Evolutionary conservation across 352 stramenopile species (phyloP).

Genomic region (Globisporangium viniferum): DNA sequence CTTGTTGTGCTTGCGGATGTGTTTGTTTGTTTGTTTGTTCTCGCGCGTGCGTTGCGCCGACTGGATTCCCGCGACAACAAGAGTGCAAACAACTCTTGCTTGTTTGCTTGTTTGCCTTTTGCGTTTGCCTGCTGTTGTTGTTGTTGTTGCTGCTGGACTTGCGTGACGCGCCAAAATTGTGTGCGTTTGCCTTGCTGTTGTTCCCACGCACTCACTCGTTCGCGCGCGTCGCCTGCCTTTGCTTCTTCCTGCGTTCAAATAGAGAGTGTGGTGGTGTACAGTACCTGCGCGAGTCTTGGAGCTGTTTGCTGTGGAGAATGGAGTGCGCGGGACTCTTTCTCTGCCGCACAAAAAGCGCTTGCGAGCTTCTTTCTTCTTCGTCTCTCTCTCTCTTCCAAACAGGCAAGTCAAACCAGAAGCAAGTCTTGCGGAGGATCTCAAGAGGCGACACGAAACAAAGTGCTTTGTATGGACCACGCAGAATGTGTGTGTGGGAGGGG

Average conservation of each 20-base stretch:
- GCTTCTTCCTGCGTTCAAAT: not conserved
- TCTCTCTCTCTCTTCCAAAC: not conserved
- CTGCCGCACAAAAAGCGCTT: not conserved
- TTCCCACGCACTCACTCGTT: not conserved
- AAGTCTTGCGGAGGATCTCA: not conserved
- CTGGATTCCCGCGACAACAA: not conserved
- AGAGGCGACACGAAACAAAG: not conserved
- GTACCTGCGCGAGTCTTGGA: not conserved
- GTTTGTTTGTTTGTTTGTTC: constrained; percentile 1
- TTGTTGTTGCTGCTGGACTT: not conserved
- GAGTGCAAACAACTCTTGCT: not conserved
- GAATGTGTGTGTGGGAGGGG: not conserved
- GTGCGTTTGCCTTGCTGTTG: not conserved
- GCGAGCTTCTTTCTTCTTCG: not conserved
- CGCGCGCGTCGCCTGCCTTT: not conserved
- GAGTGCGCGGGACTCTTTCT: not conserved
- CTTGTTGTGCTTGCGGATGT: not conserved
- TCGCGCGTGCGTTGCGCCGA: not conserved
- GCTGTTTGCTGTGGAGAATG: not conserved
- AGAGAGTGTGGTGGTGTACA: not conserved
- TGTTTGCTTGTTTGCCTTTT: not conserved
- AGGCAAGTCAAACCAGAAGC: not conserved
- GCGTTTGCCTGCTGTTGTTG: not conserved
- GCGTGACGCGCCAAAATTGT: not conserved
- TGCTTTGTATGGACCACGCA: not conserved